Conservation (phyloP, 805 yeast genomes). For the Ogataea populi-albae region DNA sequence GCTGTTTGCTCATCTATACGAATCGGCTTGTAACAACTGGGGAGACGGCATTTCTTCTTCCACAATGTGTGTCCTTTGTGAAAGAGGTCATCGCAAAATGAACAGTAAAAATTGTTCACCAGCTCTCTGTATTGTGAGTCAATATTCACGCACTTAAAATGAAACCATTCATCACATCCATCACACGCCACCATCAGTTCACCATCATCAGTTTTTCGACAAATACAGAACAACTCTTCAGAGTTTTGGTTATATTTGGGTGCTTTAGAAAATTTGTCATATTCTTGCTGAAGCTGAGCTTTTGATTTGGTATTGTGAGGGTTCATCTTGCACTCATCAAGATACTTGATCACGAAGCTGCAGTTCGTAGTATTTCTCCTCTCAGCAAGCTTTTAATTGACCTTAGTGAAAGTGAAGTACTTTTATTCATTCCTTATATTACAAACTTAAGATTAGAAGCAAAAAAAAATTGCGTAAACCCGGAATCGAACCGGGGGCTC, state of each 20-base stretch:
- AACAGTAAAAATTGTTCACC: conserved; percentile 67
- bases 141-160: conserved; percentile 71
- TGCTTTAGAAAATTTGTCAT: conserved; percentile 28
- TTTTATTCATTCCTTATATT: no score
- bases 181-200: conserved; percentile 92
- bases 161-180: conserved; percentile 95
- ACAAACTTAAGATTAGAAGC: not conserved
- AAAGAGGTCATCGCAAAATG: conserved; percentile 55
- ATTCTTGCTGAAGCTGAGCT: conserved; percentile 27
- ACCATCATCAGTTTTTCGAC: conserved; percentile 76
- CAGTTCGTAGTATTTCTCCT: no score
- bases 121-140: conserved; percentile 49
- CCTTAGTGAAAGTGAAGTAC: no score
- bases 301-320: conserved; percentile 1
- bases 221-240: conserved; percentile 71
- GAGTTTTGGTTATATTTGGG: conserved; percentile 45
- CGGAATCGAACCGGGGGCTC: conserved; percentile 32
- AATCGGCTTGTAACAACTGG: conserved; percentile 56
- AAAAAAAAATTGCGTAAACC: conserved; percentile 25
- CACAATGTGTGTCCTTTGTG: conserved; percentile 55
- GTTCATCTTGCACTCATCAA: not conserved
- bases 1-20: conserved; percentile 22
- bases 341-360: no score
- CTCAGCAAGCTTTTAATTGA: no score
- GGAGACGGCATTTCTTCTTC: conserved; percentile 73